Evolutionary conservation across 2,329 filamentous ascomycete species (phyloP).

Genomic region (Diaporthe vaccinii): DNA sequence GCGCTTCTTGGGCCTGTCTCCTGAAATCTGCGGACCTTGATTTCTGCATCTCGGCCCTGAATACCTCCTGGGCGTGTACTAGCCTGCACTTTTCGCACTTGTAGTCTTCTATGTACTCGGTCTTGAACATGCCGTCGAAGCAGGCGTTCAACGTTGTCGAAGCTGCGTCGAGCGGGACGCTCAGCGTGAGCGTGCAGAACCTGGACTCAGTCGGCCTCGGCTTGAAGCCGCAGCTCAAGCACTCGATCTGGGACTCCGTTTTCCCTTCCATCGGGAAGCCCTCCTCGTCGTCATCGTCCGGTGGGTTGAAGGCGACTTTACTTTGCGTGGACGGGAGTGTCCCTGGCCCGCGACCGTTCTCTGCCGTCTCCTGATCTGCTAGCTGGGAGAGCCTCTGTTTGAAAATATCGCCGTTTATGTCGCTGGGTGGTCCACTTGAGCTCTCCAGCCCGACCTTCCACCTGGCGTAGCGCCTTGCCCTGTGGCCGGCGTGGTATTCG

Average conservation of each 20-base stretch:
- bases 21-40: slow-evolving; percentile 67
- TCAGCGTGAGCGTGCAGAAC: slow-evolving; percentile 92
- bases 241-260: slow-evolving; percentile 95
- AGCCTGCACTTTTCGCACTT: slow-evolving; percentile 94
- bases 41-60: slow-evolving; percentile 71
- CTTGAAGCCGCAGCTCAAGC: slow-evolving; percentile 89
- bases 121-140: slow-evolving; percentile 94
- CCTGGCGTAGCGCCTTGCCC: slow-evolving; percentile 74
- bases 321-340: slow-evolving; percentile 34
- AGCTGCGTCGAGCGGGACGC: slow-evolving; percentile 83
- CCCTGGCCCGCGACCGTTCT: slow-evolving; percentile 41
- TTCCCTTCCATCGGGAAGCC: slow-evolving; percentile 93
- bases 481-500: slow-evolving; percentile 88
- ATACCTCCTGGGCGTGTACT: slow-evolving; percentile 78
- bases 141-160: slow-evolving; percentile 88
- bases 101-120: slow-evolving; percentile 96
- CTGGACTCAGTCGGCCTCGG: slow-evolving; percentile 86
- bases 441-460: slow-evolving; percentile 46
- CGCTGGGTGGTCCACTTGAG: slow-evolving; percentile 38
- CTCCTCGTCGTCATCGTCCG: slow-evolving; percentile 65
- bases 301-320: slow-evolving; percentile 40
- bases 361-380: slow-evolving; percentile 41
- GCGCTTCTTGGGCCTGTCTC: slow-evolving; percentile 66
- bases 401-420: slow-evolving; percentile 47
- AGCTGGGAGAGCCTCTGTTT: slow-evolving; percentile 50